Evolutionary conservation across 1,284 basidiomycete genomes (phyloP).

Genomic region (Schizophyllum amplum): DNA sequence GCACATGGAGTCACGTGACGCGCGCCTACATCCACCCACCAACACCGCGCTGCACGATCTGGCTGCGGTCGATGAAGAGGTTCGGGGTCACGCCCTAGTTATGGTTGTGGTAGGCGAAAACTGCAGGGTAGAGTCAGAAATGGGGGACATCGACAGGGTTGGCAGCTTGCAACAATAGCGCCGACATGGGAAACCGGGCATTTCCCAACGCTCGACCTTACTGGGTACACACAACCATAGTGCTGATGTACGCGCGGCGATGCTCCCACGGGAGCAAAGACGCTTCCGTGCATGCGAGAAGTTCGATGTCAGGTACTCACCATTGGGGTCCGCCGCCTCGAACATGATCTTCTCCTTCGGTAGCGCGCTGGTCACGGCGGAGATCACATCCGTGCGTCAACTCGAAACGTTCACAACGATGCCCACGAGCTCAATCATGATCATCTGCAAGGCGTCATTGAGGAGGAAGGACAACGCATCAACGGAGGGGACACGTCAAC

Average conservation of each 20-base stretch:
- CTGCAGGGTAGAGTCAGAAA: constrained; percentile 10
- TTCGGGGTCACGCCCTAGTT: constrained; percentile 37
- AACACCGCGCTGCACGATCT: constrained; percentile 38
- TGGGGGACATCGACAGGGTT: no score
- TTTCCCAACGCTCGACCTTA: no score
- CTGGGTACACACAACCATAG: no score
- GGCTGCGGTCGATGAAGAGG: constrained; percentile 39
- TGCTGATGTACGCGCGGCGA: no score
- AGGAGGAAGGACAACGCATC: no score
- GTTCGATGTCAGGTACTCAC: constrained; percentile 11
- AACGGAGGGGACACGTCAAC: no score
- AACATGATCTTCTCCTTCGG: constrained; percentile 39
- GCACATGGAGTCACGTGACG: no score
- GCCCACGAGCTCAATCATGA: constrained; percentile 41
- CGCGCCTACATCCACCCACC: no score
- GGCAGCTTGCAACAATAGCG: no score
- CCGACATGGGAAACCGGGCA: no score
- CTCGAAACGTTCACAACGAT: constrained; percentile 38
- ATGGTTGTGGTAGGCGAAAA: constrained; percentile 27
- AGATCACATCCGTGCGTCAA: constrained; percentile 38
- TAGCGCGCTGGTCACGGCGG: constrained; percentile 31
- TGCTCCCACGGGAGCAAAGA: no score
- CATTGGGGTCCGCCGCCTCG: constrained; percentile 35
- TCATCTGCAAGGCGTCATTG: constrained; percentile 26
- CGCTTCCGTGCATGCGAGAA: neutral